Percentiles rank a stretch among this genome's conserved stretches.
Conservation (phyloP, 2,329 filamentous ascomycete genomes). For the Graphilbum fragrans region DNA sequence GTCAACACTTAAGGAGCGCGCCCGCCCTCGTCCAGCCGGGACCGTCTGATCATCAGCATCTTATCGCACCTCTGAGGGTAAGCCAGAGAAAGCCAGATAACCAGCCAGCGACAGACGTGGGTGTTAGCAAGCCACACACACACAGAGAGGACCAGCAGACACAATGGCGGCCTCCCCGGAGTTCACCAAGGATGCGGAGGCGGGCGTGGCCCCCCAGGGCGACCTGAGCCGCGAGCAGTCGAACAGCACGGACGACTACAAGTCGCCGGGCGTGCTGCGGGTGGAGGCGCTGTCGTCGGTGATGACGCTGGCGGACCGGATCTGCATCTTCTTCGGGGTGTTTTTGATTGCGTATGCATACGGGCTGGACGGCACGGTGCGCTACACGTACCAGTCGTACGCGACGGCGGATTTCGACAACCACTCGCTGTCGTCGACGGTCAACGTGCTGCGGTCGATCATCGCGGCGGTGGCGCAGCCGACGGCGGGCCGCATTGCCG, state of each 20-base stretch:
- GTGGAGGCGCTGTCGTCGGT: slow-evolving; percentile 43
- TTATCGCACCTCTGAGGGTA: too few relatives aligned
- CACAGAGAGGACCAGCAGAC: too few relatives aligned
- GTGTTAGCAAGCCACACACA: too few relatives aligned
- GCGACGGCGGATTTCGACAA: slow-evolving; percentile 36
- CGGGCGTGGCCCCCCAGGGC: too few relatives aligned
- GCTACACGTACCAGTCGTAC: slow-evolving; percentile 41
- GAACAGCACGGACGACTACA: slow-evolving; percentile 5
- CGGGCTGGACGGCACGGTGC: slow-evolving; percentile 44
- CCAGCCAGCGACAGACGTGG: too few relatives aligned
- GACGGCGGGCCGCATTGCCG: slow-evolving; percentile 48
- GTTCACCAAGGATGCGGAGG: too few relatives aligned
- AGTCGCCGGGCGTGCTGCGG: slow-evolving; percentile 42
- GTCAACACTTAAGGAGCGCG: too few relatives aligned
- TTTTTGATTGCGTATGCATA: slow-evolving; percentile 55
- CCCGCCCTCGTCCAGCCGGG: too few relatives aligned
- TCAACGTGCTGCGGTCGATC: slow-evolving; percentile 26
- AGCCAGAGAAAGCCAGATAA: too few relatives aligned
- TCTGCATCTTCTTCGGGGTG: slow-evolving; percentile 42
- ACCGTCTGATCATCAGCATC: too few relatives aligned
- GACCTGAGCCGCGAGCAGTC: too few relatives aligned
- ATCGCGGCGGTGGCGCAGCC: slow-evolving; percentile 23
- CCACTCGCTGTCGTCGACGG: slow-evolving; percentile 44
- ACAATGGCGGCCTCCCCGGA: too few relatives aligned
- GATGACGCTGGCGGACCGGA: slow-evolving; percentile 35